Percentiles rank a stretch among this genome's conserved stretches.
Conservation (phyloP, 495 filamentous ascomycete genomes). For the Cercophora scortea region DNA sequence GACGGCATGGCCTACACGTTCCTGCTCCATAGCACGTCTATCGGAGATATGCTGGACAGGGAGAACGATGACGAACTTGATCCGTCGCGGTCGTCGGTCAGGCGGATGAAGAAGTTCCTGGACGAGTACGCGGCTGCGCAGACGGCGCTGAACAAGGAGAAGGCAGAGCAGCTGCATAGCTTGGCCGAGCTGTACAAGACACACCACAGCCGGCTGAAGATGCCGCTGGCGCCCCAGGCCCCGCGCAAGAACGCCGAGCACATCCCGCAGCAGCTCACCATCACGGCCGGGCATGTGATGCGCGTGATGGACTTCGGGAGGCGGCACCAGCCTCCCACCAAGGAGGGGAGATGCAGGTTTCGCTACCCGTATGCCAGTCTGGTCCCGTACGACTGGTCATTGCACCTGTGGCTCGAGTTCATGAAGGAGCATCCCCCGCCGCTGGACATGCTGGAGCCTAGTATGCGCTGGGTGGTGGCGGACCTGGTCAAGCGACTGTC, state of each 20-base stretch:
- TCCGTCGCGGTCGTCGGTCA: not conserved
- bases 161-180: conserved; percentile 2
- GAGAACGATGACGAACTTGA: not conserved
- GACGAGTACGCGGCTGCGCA: conserved; percentile 5
- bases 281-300: not conserved
- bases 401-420: conserved; percentile 5
- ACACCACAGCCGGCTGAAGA: conserved; percentile 3
- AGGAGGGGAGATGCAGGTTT: not conserved
- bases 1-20: not conserved
- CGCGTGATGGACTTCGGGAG: conserved; percentile 3
- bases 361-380: conserved; percentile 6
- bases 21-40: not conserved
- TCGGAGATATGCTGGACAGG: not conserved
- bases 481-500: not conserved
- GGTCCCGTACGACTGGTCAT: conserved; percentile 13
- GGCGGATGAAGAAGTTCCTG: conserved; percentile 4
- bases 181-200: conserved; percentile 2
- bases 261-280: conserved; percentile 5
- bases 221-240: conserved; percentile 8
- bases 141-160: conserved; percentile 1
- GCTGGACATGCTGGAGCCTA: not conserved
- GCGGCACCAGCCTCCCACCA: not conserved
- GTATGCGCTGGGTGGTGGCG: not conserved
- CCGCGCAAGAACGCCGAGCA: conserved; percentile 5
- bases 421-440: not conserved